Evolutionary conservation across 495 filamentous ascomycete species (phyloP).

Genomic region (Talaromyces stipitatus): DNA sequence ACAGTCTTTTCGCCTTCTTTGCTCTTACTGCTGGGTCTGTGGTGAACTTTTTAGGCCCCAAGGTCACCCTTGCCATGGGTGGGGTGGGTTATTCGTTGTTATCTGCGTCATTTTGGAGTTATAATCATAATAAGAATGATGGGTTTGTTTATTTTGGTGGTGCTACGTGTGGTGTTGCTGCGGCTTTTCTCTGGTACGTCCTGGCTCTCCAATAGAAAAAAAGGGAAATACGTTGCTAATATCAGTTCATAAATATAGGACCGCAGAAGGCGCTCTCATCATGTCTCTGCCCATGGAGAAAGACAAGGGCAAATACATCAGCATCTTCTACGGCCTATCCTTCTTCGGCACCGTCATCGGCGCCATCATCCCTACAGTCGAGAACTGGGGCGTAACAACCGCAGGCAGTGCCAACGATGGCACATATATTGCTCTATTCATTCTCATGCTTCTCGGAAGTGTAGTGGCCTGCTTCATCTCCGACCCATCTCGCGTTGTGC

Average conservation of each 20-base stretch:
- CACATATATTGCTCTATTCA: constrained; percentile 13
- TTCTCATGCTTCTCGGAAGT: constrained; percentile 10
- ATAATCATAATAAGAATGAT: constrained; percentile 10
- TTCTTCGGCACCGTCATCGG: constrained; percentile 13
- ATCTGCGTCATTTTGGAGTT: constrained; percentile 11
- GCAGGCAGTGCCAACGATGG: constrained; percentile 11
- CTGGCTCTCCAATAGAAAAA: not conserved
- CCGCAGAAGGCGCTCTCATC: constrained; percentile 10
- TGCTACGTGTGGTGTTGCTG: constrained; percentile 12
- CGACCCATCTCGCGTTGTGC: constrained; percentile 9
- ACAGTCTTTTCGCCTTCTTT: constrained; percentile 11
- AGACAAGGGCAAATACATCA: constrained; percentile 13
- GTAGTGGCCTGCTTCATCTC: constrained; percentile 11
- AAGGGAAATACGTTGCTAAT: not conserved
- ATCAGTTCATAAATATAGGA: constrained; percentile 4
- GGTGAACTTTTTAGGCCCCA: constrained; percentile 10
- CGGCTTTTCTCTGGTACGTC: constrained; percentile 11
- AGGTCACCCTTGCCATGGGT: constrained; percentile 10
- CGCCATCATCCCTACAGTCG: constrained; percentile 11
- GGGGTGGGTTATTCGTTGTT: constrained; percentile 11
- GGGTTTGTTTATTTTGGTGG: constrained; percentile 12
- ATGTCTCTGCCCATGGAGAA: constrained; percentile 12
- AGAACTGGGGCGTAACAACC: constrained; percentile 11
- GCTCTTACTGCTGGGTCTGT: constrained; percentile 8
- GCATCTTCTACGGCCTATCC: constrained; percentile 12